Conservation (phyloP, 2,329 filamentous ascomycete species). For the Cercospora beticola region DNA sequence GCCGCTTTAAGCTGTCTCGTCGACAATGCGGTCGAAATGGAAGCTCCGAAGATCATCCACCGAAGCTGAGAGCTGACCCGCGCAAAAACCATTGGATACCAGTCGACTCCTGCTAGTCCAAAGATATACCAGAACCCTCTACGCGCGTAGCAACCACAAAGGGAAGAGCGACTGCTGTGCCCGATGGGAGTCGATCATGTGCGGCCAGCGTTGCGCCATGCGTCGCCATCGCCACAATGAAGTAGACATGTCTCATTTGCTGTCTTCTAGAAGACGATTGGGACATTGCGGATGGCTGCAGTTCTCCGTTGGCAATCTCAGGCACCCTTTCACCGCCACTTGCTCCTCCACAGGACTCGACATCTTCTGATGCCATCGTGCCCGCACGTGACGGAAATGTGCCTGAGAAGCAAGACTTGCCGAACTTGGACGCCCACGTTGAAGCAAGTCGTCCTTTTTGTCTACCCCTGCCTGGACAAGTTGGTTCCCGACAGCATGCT, state of each 20-base stretch:
- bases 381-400: constrained; percentile 13
- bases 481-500: constrained; percentile 7
- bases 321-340: constrained; percentile 34
- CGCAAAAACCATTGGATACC: constrained; percentile 10
- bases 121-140: constrained; percentile 2
- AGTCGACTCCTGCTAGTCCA: background rate
- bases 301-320: constrained; percentile 29
- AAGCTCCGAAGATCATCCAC: constrained; percentile 7
- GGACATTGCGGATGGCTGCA: constrained; percentile 32
- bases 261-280: constrained; percentile 33
- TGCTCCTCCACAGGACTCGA: constrained; percentile 24
- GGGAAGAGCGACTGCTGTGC: background rate
- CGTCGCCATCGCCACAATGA: constrained; percentile 22
- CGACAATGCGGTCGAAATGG: constrained; percentile 9
- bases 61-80: constrained; percentile 6
- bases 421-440: constrained; percentile 10
- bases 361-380: constrained; percentile 1
- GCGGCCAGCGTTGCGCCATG: constrained; percentile 23
- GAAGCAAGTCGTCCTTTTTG: constrained; percentile 7
- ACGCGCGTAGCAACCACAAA: constrained; percentile 1
- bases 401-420: constrained; percentile 20
- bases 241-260: constrained; percentile 31
- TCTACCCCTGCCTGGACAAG: constrained; percentile 2
- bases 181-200: constrained; percentile 17
- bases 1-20: background rate